Base-by-base conservation (phyloP, 1,284 basidiomycete species). In the Volvariella volvacea region DNA sequence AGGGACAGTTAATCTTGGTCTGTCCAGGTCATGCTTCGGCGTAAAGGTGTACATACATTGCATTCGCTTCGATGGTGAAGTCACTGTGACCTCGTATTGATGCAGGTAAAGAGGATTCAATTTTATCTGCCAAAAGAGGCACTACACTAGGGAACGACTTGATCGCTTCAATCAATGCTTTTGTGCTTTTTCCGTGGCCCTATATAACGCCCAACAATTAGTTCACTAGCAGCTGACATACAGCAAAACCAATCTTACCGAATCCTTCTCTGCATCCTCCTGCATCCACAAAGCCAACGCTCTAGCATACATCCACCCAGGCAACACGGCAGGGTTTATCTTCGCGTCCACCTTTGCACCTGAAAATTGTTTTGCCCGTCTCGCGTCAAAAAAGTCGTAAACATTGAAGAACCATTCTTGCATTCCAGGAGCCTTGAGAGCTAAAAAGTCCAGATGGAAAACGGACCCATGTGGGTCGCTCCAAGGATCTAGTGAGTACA, bases 401-500 rank as follows among this genome's bases (percentile, higher is more conserved):
- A 92, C 61, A 19, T 83, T 76, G 16, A 92, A 59, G 7, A 95
- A 57, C 92, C 92, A 96, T 31, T 80, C 69, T 4, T 70, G 60
- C 75, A 92, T 83, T n/a, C 80, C 80, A 0, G 83, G 71, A 12
- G 46, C 46, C 61, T 92, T 93, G 50, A 90, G 68, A 0, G 88
- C 81, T 8, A 96, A 69, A 58, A 83, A 88, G 54, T 96, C 92
- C 3, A 92, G 72, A 65, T 91, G 88, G n/a, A 92, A 66, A 2
- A 85, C 66, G 1, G 83, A 77, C 2, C 90, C 91, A 54, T 94
- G 91, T 0, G 92, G 92, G 57, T 96, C 92, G 12, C 71, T 75
- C 64, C 80, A 75, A 0, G 92, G 89, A 56, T 94, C 89, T 0
- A 95, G 72, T 0, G 83, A 76, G 49, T 87, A 83, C 38, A 96